Evolutionary conservation across 768 basidiomycete species (phyloP).

Genomic region (Naganishia antarctica): DNA sequence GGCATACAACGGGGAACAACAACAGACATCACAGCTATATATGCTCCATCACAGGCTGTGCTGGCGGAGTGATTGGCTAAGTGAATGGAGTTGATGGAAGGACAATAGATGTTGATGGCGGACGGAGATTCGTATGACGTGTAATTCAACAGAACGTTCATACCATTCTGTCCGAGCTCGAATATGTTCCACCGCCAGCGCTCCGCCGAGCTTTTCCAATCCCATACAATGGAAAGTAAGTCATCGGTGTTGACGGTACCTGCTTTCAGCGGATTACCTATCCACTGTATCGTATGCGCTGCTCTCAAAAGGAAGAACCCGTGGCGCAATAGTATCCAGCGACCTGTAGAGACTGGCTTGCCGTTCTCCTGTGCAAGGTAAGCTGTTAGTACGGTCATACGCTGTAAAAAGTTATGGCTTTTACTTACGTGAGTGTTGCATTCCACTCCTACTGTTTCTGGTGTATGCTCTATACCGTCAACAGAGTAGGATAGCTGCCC

Average conservation of each 20-base stretch:
- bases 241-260: not conserved
- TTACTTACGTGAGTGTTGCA: constrained; percentile 28
- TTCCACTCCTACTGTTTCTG: constrained; percentile 27
- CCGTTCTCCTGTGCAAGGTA: constrained; percentile 16
- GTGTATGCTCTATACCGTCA: constrained; percentile 21
- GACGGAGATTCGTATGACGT: no score
- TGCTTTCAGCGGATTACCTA: constrained; percentile 21
- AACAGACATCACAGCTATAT: no score
- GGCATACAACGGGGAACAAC: no score
- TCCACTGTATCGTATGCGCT: constrained; percentile 24
- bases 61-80: no score
- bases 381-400: not conserved
- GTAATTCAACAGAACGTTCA: no score
- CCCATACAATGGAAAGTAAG: constrained; percentile 2
- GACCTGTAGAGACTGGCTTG: constrained; percentile 22
- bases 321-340: constrained; percentile 27
- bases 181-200: constrained; percentile 14
- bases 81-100: no score
- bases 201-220: constrained; percentile 12
- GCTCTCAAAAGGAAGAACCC: constrained; percentile 26
- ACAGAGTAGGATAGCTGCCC: not conserved
- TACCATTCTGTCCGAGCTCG: not conserved
- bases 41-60: no score
- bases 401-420: no score
- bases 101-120: no score